Evolutionary conservation across 805 yeast genomes (phyloP).

Genomic region (Metschnikowia dekortorum): DNA sequence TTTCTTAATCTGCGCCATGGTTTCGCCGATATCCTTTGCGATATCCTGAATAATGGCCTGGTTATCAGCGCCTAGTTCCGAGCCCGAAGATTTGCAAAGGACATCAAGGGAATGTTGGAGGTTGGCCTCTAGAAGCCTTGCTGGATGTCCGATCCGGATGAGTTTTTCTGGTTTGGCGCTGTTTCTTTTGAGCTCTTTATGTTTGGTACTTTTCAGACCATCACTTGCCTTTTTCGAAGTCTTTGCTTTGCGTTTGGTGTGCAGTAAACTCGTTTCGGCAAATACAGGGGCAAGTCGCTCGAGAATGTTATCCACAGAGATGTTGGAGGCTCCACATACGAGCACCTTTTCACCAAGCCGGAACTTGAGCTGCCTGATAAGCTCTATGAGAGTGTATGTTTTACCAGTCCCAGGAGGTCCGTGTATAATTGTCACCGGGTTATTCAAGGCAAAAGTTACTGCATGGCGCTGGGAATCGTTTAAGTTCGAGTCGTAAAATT

Average conservation of each 20-base stretch:
- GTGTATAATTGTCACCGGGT: slow-evolving; percentile 61
- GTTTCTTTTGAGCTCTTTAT: slow-evolving; percentile 15
- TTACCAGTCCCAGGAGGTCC: slow-evolving; percentile 85
- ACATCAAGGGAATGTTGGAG: slow-evolving; percentile 73
- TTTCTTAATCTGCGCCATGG: slow-evolving; percentile 54
- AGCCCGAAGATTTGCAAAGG: slow-evolving; percentile 53
- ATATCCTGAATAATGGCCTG: slow-evolving; percentile 59
- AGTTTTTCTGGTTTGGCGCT: slow-evolving; percentile 33
- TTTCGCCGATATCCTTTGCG: slow-evolving; percentile 61
- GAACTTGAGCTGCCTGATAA: slow-evolving; percentile 64
- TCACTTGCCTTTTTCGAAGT: background rate
- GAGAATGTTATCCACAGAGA: slow-evolving; percentile 84
- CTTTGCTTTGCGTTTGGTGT: background rate
- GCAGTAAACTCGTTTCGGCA: background rate
- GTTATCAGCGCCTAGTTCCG: slow-evolving; percentile 34
- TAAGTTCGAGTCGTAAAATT: slow-evolving; percentile 41
- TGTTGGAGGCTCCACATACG: slow-evolving; percentile 93
- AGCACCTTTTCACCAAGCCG: slow-evolving; percentile 50
- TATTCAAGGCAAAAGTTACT: slow-evolving; percentile 55
- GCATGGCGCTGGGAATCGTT: slow-evolving; percentile 75
- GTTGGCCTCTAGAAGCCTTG: slow-evolving; percentile 62
- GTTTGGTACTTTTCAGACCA: slow-evolving; percentile 9
- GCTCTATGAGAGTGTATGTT: slow-evolving; percentile 79
- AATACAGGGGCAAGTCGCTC: slow-evolving; percentile 56
- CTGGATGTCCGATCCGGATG: slow-evolving; percentile 92